Evolutionary conservation across 352 stramenopile genomes (phyloP).

Genomic region (Pilasporangium apinafurcum): DNA sequence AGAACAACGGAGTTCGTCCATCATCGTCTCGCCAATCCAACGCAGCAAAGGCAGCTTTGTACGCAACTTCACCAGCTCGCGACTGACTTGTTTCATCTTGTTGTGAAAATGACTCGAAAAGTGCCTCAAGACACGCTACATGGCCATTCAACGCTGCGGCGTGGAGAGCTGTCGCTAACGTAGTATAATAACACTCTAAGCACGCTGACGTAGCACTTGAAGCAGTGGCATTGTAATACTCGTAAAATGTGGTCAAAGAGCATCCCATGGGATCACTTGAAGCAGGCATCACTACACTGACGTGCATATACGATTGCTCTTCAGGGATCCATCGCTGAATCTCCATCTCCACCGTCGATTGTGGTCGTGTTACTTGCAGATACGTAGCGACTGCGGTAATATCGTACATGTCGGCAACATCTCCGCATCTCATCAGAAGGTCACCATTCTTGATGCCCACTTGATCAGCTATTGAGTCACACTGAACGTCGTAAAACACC

Average conservation of each 20-base stretch:
- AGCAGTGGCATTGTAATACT: slow-evolving; percentile 26
- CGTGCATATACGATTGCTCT: slow-evolving; percentile 32
- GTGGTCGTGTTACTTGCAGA: slow-evolving; percentile 9
- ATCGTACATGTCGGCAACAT: slow-evolving; percentile 10
- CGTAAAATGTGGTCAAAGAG: slow-evolving; percentile 37
- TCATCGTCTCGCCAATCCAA: slow-evolving; percentile 57
- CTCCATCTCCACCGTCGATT: slow-evolving; percentile 15
- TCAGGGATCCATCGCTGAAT: slow-evolving; percentile 41
- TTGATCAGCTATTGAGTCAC: slow-evolving; percentile 16
- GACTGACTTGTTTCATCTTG: slow-evolving; percentile 3
- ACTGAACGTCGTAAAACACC: slow-evolving; percentile 35
- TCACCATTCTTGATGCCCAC: slow-evolving; percentile 37
- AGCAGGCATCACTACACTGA: slow-evolving; percentile 13
- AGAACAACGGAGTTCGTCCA: slow-evolving; percentile 63
- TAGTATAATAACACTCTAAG: slow-evolving; percentile 52
- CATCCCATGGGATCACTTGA: slow-evolving; percentile 25
- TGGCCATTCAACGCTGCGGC: slow-evolving; percentile 51
- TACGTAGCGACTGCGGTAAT: slow-evolving; percentile 9
- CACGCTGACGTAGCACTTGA: slow-evolving; percentile 11
- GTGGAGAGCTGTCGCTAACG: slow-evolving; percentile 43
- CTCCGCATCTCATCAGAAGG: slow-evolving; percentile 32
- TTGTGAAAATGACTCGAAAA: slow-evolving; percentile 1
- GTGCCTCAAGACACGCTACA: slow-evolving; percentile 34
- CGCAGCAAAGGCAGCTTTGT: slow-evolving; percentile 12
- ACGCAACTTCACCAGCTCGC: background rate